These are phyloP conservation scores for maize (Zea mays) DNA, from an alignment of 176 grass and related monocot genomes.

Conservation along the genomic window Zm-B73-REFERENCE-NAM-5.0 NC_050100.1:125292501-125293000, in stretches of 20 bases:
- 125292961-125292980: constrained; percentile 25
- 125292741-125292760: neutral
- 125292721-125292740: neutral
- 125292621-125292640: constrained; percentile 12
- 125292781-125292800: constrained; percentile 2
- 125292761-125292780: neutral
- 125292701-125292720: neutral
- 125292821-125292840: constrained; percentile 81
- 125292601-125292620: neutral
- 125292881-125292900: constrained; percentile 94
- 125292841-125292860: constrained; percentile 96
- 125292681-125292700: neutral
- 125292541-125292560: constrained; percentile 11
- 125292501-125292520: constrained; percentile 4
- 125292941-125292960: constrained; percentile 4
- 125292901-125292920: constrained; percentile 98
- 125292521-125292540: constrained; percentile 24
- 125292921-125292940: constrained; percentile 19
- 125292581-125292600: neutral
- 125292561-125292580: constrained; percentile 8
- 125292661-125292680: neutral
- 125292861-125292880: constrained; percentile 74
- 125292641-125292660: neutral
- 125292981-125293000: constrained; percentile 83
- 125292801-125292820: constrained; percentile 16